A percentile compares a stretch with the other conserved stretches of the same genome.
These are phyloP conservation scores for Epithele typhae DNA, from an alignment of 768 basidiomycete genomes.

Conservation along the genomic window DNA sequence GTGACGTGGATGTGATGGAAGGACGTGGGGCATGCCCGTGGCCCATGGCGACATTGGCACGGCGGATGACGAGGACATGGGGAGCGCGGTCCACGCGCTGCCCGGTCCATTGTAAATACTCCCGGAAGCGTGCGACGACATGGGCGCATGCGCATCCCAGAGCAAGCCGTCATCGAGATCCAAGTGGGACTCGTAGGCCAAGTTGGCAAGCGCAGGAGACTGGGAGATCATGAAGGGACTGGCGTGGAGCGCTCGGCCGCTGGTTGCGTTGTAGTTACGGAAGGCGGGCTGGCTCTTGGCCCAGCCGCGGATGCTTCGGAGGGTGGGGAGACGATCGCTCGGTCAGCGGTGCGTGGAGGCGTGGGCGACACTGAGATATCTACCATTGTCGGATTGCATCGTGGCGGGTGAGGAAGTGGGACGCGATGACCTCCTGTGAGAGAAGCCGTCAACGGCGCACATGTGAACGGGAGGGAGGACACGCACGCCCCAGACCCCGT, in stretches of 20 bases:
- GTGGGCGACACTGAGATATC: conserved; percentile 13
- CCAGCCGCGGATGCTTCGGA: conserved; percentile 33
- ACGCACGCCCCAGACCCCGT: conserved; percentile 44
- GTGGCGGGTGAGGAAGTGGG: conserved; percentile 42
- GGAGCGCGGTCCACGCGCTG: too few relatives aligned
- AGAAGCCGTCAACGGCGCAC: not conserved
- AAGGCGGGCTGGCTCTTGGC: conserved; percentile 26
- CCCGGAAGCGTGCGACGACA: too few relatives aligned
- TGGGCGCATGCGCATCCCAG: too few relatives aligned
- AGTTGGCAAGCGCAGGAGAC: not conserved
- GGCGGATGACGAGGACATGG: too few relatives aligned
- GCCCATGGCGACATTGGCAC: too few relatives aligned
- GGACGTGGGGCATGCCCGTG: too few relatives aligned
- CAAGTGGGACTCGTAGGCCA: too few relatives aligned
- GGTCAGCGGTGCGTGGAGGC: too few relatives aligned
- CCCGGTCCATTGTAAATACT: too few relatives aligned
- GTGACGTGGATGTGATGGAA: too few relatives aligned
- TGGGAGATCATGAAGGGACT: not conserved
- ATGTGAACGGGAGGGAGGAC: not conserved
- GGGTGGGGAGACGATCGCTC: not conserved
- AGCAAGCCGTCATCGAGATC: too few relatives aligned
- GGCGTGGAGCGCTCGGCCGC: too few relatives aligned
- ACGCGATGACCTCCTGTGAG: conserved; percentile 43
- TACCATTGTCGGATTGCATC: conserved; percentile 40
- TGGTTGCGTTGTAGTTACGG: conserved; percentile 17